These are phyloP conservation scores for Puccinia brachypodii DNA, from an alignment of 1,284 basidiomycete species.

Conservation along the genomic window DNA sequence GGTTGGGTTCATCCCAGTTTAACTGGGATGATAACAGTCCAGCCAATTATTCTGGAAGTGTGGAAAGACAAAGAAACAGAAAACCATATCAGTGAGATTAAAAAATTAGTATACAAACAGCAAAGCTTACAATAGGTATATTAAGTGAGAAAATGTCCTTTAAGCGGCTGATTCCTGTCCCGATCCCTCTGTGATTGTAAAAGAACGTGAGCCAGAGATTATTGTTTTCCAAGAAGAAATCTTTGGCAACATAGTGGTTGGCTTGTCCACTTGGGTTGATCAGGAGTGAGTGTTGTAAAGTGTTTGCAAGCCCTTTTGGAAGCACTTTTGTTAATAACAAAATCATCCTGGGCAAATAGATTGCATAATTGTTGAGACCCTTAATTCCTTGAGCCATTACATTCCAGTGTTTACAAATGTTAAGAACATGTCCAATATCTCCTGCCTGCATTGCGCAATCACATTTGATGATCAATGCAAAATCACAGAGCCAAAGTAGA, in stretches of 20 bases:
- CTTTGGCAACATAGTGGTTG: background rate
- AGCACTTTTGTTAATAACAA: background rate
- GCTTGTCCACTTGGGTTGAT: background rate
- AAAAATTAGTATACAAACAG: background rate
- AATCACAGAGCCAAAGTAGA: too few relatives aligned
- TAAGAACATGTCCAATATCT: background rate
- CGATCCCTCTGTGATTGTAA: background rate
- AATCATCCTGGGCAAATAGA: background rate
- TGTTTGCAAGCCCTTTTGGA: background rate
- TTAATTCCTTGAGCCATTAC: background rate
- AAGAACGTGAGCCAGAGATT: constrained; percentile 13
- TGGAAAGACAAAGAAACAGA: background rate
- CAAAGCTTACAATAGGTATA: background rate
- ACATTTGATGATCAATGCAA: background rate
- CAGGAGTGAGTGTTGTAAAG: background rate
- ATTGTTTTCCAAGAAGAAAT: background rate
- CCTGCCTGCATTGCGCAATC: background rate
- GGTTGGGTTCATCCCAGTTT: too few relatives aligned
- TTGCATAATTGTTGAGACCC: background rate
- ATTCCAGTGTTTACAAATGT: background rate
- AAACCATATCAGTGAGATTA: background rate
- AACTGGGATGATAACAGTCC: too few relatives aligned
- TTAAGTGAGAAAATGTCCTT: background rate
- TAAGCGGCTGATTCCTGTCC: background rate
- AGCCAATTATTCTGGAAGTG: too few relatives aligned